These are phyloP conservation scores for Conticribra weissflogii DNA, from an alignment of 108 stramenopile genomes.

Conservation along the genomic window DNA sequence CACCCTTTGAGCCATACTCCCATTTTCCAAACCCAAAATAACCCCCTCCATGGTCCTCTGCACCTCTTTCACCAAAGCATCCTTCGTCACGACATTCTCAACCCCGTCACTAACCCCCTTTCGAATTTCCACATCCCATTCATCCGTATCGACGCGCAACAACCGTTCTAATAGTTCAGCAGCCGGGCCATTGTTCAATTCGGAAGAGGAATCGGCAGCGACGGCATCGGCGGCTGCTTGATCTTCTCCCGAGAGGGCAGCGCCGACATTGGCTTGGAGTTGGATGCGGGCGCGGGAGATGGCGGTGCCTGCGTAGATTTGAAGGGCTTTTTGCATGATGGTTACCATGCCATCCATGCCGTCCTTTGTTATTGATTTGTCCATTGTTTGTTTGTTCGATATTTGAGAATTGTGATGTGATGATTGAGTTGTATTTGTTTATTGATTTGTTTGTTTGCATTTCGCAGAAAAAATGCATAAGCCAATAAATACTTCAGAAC, in stretches of 20 bases:
- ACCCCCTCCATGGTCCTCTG: slow-evolving; percentile 89
- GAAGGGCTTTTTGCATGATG: slow-evolving; percentile 87
- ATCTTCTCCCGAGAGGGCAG: slow-evolving; percentile 41
- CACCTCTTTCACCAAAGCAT: slow-evolving; percentile 67
- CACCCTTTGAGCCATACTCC: slow-evolving; percentile 89
- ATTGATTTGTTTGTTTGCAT: no score
- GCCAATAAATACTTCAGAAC: neutral
- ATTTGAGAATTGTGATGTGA: no score
- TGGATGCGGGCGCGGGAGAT: slow-evolving; percentile 63
- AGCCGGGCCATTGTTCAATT: slow-evolving; percentile 23
- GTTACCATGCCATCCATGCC: slow-evolving; percentile 90
- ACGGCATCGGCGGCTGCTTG: slow-evolving; percentile 48
- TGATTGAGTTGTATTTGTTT: neutral
- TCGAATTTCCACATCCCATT: slow-evolving; percentile 76
- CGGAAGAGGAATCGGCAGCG: slow-evolving; percentile 3
- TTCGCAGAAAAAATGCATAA: neutral
- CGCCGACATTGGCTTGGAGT: slow-evolving; percentile 48
- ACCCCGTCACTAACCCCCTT: slow-evolving; percentile 37
- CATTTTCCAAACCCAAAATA: slow-evolving; percentile 87
- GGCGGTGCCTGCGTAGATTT: slow-evolving; percentile 82
- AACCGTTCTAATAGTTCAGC: slow-evolving; percentile 70
- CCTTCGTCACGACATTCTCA: slow-evolving; percentile 55
- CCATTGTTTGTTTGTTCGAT: neutral
- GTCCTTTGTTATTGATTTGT: slow-evolving; percentile 61
- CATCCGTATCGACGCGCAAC: slow-evolving; percentile 71